Evolutionary conservation across 2,329 filamentous ascomycete genomes (phyloP), one percentile per base, ranked within the genome.

Genomic region (Fusarium nodosum): DNA sequence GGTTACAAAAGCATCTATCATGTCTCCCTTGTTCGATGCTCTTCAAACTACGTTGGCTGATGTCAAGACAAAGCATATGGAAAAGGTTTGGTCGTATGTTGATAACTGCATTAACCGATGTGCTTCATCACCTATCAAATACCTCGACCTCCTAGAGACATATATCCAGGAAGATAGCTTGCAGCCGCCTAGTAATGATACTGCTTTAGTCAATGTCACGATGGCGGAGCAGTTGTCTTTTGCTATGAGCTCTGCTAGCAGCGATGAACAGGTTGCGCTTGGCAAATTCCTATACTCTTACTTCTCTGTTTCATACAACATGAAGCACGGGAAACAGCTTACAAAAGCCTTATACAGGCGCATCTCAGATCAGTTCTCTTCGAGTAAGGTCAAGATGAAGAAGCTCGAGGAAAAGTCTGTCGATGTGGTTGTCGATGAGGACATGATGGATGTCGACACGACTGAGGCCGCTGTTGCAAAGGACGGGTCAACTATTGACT

Each of bases 91-190:
- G 80, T 78, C 83, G 1, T 97, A 96, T 75, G 78, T 97, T 28
- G 94, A 97, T 75, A 94, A 97, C 66, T 97, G 93, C 77, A 84
- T 93, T 54, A 88, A 88, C 31, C 88, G 94, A 26, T 92, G 93
- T 71, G 90, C 90, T 18, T 89, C 82, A 4, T 90, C 91, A 26
- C 92, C 93, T 0, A 90, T 97, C 74, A 97, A 93, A 76, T 95
- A 97, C 74, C 88, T 96, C 30, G 91, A 96, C 64, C 82, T 89
- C 74, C 79, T 93, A 28, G 85, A 89, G 56, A 84, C 88, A 41
- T 78, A 77, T 34, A 48, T 75, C 6, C 71, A 72, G 5, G 75
- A 75, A 15, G 73, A 72, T 44, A 68, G 77, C 41, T 69, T 79
- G n/a, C 66, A 76, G 3, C 38, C 58, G 3, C 53, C 70, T 6